A percentile compares a stretch with the other conserved stretches of the same genome.
These are phyloP conservation scores for Candida boidinii DNA, from an alignment of 805 yeast genomes.

Conservation along the genomic window DNA sequence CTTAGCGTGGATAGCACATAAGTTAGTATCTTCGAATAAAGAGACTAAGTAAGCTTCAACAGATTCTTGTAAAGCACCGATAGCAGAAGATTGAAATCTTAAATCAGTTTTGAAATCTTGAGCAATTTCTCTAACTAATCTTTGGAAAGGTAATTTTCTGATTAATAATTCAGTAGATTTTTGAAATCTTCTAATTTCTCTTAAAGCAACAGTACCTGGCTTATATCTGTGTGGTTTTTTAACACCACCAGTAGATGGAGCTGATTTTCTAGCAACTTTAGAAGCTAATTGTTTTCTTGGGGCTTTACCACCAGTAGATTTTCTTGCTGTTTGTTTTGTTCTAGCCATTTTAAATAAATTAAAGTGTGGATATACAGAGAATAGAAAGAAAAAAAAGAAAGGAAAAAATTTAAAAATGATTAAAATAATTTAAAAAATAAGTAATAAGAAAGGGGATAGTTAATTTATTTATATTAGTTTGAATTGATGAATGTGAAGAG, in stretches of 20 bases:
- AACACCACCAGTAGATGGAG: slow-evolving; percentile 89
- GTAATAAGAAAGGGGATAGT: not conserved
- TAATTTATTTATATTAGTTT: not conserved
- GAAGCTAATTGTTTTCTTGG: slow-evolving; percentile 93
- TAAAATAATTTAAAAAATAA: too few species aligned
- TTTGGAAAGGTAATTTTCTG: slow-evolving; percentile 95
- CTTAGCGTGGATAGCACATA: slow-evolving; percentile 98
- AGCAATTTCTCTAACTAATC: slow-evolving; percentile 93
- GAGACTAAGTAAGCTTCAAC: slow-evolving; percentile 97
- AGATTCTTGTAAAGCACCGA: slow-evolving; percentile 97
- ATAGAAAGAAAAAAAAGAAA: not conserved
- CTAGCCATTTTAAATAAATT: slow-evolving; percentile 64
- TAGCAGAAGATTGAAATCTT: slow-evolving; percentile 96
- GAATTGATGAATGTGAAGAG: too few species aligned
- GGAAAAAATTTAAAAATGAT: too few species aligned
- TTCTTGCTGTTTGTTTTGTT: slow-evolving; percentile 92
- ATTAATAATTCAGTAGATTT: slow-evolving; percentile 90
- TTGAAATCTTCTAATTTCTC: slow-evolving; percentile 97
- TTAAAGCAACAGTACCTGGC: slow-evolving; percentile 95
- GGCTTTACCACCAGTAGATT: slow-evolving; percentile 92
- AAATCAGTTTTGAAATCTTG: slow-evolving; percentile 89
- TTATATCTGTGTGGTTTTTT: slow-evolving; percentile 93
- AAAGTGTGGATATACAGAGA: slow-evolving; percentile 10
- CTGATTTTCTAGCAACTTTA: slow-evolving; percentile 89
- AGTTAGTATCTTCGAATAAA: slow-evolving; percentile 93